Evolutionary conservation across 805 yeast genomes (phyloP), one percentile per base, ranked within the genome.

Genomic region (Alloascoidea africana): DNA sequence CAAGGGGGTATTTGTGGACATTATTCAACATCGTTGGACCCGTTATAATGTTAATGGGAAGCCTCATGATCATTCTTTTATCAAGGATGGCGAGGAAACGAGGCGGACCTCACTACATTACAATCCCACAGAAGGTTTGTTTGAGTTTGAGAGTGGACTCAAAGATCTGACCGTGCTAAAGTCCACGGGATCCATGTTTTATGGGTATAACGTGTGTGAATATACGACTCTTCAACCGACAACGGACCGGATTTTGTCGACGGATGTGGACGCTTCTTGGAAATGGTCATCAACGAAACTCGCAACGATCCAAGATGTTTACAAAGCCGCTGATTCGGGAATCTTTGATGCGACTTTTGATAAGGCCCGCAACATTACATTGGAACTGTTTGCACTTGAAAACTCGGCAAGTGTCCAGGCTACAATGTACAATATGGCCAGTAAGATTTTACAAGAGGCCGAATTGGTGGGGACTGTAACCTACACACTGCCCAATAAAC

Each of bases 371-470:
- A 63, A 62, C 32, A 68, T 72, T 49, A 85, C 95, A 1, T 66
- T 86, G 49, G 78, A 73, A 39, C 66, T 68, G 41, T 87, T 87
- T 58, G 95, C 95, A 14, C 56, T 69, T 37, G 95, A 87, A 59
- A 74, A 83, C 58, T 83, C 94, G 5, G 74, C 95, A n/a, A 81
- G 94, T 17, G 96, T 87, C 35, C 96, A 87, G 64, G 95, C 94
- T 35, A 87, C 96, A 41, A 89, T 87, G 95, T 87, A 73, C 67
- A 82, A 85, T 68, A 87, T 87, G 91, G 69, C 82, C 32, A 67
- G 73, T 45, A 74, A 71, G 44, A 83, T 87, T 45, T 68, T 87
- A 53, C 64, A 61, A 36, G 52, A 50, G 37, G 78, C 72, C 39
- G 65, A 75, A 2, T 63, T 63, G 42, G 65, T 87, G 39, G 69